Evolutionary conservation across 177 flowering plant genomes (phyloP).

Genomic region (Vitis hybrid): DNA sequence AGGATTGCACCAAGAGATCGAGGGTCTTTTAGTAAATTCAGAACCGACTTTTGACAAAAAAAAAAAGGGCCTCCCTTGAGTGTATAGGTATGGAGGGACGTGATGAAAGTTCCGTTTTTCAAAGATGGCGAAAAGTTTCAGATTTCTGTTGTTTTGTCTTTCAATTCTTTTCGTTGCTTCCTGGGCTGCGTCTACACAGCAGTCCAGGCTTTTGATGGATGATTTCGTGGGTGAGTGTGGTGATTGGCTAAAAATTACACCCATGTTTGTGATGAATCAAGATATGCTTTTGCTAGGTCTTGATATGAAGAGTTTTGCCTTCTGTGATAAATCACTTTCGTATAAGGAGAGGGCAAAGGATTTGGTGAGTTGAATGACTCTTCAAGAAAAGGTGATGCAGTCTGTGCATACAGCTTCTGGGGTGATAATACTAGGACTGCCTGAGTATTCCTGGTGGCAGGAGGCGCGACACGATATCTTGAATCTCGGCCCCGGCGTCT

Average conservation of each 20-base stretch:
- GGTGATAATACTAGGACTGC: slow-evolving; percentile 22
- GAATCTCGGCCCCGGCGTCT: slow-evolving; percentile 17
- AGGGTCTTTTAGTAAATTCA: no score
- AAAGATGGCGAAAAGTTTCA: no score
- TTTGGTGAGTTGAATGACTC: slow-evolving; percentile 29
- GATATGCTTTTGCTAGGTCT: slow-evolving; percentile 5
- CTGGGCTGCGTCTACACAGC: no score
- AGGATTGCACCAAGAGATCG: no score
- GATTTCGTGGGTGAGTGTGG: neutral
- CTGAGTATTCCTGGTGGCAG: slow-evolving; percentile 38
- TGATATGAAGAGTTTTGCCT: slow-evolving; percentile 6
- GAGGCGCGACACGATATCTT: slow-evolving; percentile 41
- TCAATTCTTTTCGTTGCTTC: no score
- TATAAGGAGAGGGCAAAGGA: slow-evolving; percentile 24
- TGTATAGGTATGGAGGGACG: no score
- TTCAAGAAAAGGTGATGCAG: slow-evolving; percentile 23
- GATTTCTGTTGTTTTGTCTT: no score
- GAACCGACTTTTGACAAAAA: no score
- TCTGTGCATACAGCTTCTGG: slow-evolving; percentile 20
- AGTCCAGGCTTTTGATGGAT: no score
- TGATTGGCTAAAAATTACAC: neutral
- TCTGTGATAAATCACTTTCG: slow-evolving; percentile 20
- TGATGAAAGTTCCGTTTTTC: no score
- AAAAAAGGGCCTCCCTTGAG: no score
- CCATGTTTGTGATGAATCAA: slow-evolving; percentile 12